Base-by-base conservation (phyloP, 352 stramenopile genomes). In the Globisporangium radiosum region DNA sequence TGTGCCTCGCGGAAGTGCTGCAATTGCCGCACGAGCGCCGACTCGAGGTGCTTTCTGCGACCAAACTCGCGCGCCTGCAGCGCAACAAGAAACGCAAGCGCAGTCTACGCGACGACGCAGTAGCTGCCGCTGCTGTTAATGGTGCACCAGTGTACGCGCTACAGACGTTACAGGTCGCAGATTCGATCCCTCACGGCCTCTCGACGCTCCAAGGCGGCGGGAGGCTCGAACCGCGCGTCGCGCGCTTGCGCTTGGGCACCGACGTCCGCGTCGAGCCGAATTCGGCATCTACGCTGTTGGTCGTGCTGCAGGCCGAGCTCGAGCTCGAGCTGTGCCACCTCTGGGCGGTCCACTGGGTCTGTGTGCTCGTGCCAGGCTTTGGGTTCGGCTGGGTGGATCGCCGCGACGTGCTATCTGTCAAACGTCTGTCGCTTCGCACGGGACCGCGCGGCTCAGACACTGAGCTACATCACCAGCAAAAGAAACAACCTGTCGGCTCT, bases 321-420 rank as follows among this genome's bases (percentile, higher is more conserved):
- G 7, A 42, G 39, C 19, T 61, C n/a, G 47, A 61, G 25, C 9
- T 54, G 47, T 55, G 56, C 25, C 1, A 25, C 2, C 25, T 25
- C 25, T 25, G 25, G 25, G 25, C 25, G 25, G 2, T 1, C 25
- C 1, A 37, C 7, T 61, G 56, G 56, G 4, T 15, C 19, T 56
- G 56, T 9, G 47, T 61, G 39, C 47, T 61, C 10, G 47, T 50
- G 11, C 47, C 56, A 7, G 56, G 56, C 5, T 50, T 56, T 37
- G 56, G 56, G 11, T 51, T 61, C 8, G 56, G 56, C 17, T 61
- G 56, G 56, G 47, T 56, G 7, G 47, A 53, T 19, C 17, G 44
- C 11, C 5, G 37, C 39, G 39, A 54, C 47, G 40, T 61, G 5
- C 13, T 43, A 11, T 8, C 2, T 14, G n/a, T 8, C 25, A 43